These are phyloP conservation scores for Emmonsia crescens DNA, from an alignment of 2,329 filamentous ascomycete species.

Conservation along the genomic window DNA sequence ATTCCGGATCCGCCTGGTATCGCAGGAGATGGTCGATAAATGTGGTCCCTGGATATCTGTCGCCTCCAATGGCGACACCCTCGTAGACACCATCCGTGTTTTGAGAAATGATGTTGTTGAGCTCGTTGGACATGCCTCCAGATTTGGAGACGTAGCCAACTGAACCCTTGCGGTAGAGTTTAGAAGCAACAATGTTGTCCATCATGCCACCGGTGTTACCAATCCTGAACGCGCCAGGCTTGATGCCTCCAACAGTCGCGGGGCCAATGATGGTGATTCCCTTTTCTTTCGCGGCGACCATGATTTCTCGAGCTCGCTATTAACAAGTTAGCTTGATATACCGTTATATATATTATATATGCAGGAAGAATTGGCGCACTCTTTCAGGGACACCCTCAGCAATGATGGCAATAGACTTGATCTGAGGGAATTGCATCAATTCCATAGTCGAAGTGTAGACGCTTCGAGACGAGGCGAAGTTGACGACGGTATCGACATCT, in stretches of 20 bases:
- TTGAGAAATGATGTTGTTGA: conserved; percentile 98
- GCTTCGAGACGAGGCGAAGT: conserved; percentile 97
- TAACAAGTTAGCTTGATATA: conserved; percentile 4
- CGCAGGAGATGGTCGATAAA: conserved; percentile 98
- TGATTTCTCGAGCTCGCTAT: conserved; percentile 94
- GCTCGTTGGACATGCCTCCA: conserved; percentile 99
- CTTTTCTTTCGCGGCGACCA: conserved; percentile 95
- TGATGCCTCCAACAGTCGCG: conserved; percentile 97
- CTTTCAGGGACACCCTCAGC: conserved; percentile 98
- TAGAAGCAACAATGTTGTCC: conserved; percentile 99
- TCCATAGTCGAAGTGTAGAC: conserved; percentile 99
- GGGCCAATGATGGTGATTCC: conserved; percentile 98
- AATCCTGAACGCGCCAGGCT: conserved; percentile 99
- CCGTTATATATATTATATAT: background rate
- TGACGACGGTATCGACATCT: conserved; percentile 95
- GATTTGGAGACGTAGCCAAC: conserved; percentile 99
- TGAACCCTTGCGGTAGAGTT: conserved; percentile 98
- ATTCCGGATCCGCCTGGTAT: conserved; percentile 92
- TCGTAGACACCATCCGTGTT: conserved; percentile 97
- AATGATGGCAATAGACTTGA: conserved; percentile 98
- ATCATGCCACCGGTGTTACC: conserved; percentile 99
- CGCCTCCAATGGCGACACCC: conserved; percentile 98
- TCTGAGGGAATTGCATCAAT: conserved; percentile 91
- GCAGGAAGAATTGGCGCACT: conserved; percentile 35
- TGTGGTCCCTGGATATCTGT: conserved; percentile 95